Conservation (phyloP, 2,329 filamentous ascomycete genomes). For the Fusarium floridanum region DNA sequence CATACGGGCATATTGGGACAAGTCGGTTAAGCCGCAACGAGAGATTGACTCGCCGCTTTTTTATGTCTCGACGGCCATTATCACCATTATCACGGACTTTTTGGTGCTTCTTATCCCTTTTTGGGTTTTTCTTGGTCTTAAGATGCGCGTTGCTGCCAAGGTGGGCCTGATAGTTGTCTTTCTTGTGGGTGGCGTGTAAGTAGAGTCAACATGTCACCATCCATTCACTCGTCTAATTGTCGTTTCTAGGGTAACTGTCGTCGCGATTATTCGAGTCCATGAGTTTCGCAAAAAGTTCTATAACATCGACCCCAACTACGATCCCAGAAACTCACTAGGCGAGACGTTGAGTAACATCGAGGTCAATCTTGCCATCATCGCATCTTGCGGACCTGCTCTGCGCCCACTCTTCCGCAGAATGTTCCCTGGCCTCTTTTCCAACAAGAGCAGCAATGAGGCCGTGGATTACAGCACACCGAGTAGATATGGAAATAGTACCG, state of each 20-base stretch:
- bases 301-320: conserved; percentile 36
- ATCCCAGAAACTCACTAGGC: conserved; percentile 43
- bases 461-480: conserved; percentile 25
- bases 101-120: conserved; percentile 56
- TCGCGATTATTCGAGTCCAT: conserved; percentile 51
- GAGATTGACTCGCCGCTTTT: conserved; percentile 50
- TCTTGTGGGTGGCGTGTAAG: conserved; percentile 54
- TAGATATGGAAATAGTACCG: conserved; percentile 19
- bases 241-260: conserved; percentile 47
- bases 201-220: neutral
- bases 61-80: conserved; percentile 52
- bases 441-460: conserved; percentile 17
- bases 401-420: conserved; percentile 37
- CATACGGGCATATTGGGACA: conserved; percentile 52
- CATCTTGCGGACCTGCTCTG: conserved; percentile 50
- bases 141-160: conserved; percentile 54
- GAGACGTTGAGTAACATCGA: conserved; percentile 52
- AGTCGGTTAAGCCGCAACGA: conserved; percentile 11
- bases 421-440: conserved; percentile 42
- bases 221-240: neutral
- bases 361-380: conserved; percentile 54
- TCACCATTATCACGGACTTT: conserved; percentile 59
- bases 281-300: conserved; percentile 38
- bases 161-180: conserved; percentile 57
- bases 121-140: conserved; percentile 56